Evolutionary conservation across 2,329 filamentous ascomycete species (phyloP), one percentile per base, ranked within the genome.

Genomic region (Tothia fuscella): DNA sequence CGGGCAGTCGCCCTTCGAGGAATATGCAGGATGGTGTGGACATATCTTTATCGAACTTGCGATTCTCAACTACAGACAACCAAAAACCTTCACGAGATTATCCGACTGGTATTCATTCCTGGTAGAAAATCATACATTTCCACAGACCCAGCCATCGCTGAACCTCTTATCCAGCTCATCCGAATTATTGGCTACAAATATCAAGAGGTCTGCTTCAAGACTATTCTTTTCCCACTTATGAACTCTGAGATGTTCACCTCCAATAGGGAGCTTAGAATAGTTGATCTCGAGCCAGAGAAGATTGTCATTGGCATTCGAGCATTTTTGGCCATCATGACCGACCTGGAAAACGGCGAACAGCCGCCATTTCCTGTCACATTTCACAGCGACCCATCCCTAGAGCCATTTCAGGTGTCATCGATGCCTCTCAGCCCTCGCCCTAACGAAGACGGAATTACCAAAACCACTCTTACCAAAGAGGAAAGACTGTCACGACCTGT

Each of bases 291-390:
- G 47, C 91, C 93, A 0, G 93, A 98, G 56, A 82, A 85, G 52
- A 93, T 95, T 64, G 89, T 96, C n/a, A 83, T 98, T 51, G 91
- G 88, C 3, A 98, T 98, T 48, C 77, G 87, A 48, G 84, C 91
- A 3, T 98, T 96, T 56, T 70, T 98, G 21, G 84, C 82, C 24
- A 86, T 96, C 50, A 89, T 98, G 76, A 75, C 82, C 1, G 91
- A 98, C 57, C 68, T 96, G 20, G 91, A 98, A 59, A 89, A 82
- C 48, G 80, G 81, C 20, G 81, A 88, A 37, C 72, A 78, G 48
- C 91, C 91, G 3, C 83, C 87, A 0, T 95, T 96, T 50, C 91
- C 91, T 1, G 76, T 79, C 34, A 74, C 76, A 9, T 76, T 70
- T 48, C 60, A 65, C 39, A 64, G 62, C 41, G 66, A 69, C 47